Evolutionary conservation across 2,329 filamentous ascomycete species (phyloP).

Genomic region (Talaromyces sp.): DNA sequence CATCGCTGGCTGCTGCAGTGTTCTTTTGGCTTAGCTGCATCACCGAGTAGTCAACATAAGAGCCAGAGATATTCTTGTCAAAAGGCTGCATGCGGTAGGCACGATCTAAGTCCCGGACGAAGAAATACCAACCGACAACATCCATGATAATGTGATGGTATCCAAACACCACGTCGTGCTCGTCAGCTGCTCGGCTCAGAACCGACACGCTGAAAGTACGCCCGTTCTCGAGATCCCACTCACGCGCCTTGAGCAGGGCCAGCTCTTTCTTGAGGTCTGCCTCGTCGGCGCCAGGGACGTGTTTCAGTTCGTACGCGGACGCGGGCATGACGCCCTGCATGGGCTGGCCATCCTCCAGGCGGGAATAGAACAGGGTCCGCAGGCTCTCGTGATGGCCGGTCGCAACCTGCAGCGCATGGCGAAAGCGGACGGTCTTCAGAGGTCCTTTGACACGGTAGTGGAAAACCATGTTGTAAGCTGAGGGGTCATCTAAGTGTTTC

Average conservation of each 20-base stretch:
- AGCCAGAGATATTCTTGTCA: constrained; percentile 20
- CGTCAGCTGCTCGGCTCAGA: background rate
- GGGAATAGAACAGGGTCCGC: background rate
- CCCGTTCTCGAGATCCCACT: constrained; percentile 1
- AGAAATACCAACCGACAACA: constrained; percentile 35
- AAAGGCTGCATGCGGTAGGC: constrained; percentile 32
- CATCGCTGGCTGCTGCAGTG: constrained; percentile 18
- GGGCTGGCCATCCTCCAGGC: background rate
- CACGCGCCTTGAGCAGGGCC: background rate
- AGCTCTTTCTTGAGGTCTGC: background rate
- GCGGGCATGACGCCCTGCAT: background rate
- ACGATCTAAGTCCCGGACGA: constrained; percentile 40
- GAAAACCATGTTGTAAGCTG: background rate
- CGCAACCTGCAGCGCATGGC: background rate
- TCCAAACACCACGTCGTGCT: background rate
- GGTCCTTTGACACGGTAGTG: background rate
- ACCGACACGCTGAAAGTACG: constrained; percentile 1
- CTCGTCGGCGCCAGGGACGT: background rate
- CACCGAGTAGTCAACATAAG: constrained; percentile 23
- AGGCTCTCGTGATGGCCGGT: background rate
- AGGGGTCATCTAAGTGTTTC: background rate
- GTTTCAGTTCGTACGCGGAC: background rate
- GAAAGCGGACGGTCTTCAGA: background rate
- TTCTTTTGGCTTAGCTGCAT: constrained; percentile 20
- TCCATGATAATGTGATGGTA: constrained; percentile 32